Conservation (phyloP, 1,139 yeast species). For the Yamadazyma kanchanaburiensis region DNA sequence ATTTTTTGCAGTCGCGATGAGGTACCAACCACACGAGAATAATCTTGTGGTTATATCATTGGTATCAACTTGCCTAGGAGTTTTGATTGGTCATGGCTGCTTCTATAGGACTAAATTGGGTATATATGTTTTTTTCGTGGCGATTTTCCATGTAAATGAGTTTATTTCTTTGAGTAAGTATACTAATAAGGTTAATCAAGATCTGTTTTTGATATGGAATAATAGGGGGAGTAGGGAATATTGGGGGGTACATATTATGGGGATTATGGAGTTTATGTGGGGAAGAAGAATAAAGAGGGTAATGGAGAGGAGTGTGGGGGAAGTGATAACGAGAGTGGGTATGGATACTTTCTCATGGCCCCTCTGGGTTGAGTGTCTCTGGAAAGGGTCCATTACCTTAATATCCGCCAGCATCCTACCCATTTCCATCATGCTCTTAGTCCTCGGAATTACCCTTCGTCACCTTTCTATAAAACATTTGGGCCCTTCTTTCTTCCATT, state of each 20-base stretch:
- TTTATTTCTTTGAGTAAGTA: conserved; percentile 24
- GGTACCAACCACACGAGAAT: conserved; percentile 2
- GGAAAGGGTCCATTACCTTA: no score
- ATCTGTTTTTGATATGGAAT: conserved; percentile 36
- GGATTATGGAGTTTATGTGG: conserved; percentile 23
- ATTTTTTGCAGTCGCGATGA: conserved; percentile 1
- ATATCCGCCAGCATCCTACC: no score
- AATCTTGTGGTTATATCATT: conserved; percentile 1
- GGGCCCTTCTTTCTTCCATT: conserved; percentile 37
- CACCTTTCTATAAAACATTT: conserved; percentile 31
- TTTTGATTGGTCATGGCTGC: conserved; percentile 8
- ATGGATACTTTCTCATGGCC: no score
- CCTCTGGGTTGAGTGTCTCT: no score
- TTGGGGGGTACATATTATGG: conserved; percentile 25
- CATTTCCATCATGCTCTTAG: no score
- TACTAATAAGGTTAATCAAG: conserved; percentile 21
- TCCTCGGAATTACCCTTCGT: conserved; percentile 17
- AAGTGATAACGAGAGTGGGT: no score
- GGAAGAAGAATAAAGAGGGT: conserved; percentile 13
- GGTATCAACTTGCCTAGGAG: conserved; percentile 16
- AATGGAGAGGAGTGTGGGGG: conserved; percentile 9
- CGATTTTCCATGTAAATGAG: conserved; percentile 26
- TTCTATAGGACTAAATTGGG: conserved; percentile 2
- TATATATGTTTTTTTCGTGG: conserved; percentile 2
- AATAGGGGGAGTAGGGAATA: conserved; percentile 34